phyloP scores from a whole-genome alignment of 371 early-diverging fungal genomes.

The Chytridiales sp. region DNA sequence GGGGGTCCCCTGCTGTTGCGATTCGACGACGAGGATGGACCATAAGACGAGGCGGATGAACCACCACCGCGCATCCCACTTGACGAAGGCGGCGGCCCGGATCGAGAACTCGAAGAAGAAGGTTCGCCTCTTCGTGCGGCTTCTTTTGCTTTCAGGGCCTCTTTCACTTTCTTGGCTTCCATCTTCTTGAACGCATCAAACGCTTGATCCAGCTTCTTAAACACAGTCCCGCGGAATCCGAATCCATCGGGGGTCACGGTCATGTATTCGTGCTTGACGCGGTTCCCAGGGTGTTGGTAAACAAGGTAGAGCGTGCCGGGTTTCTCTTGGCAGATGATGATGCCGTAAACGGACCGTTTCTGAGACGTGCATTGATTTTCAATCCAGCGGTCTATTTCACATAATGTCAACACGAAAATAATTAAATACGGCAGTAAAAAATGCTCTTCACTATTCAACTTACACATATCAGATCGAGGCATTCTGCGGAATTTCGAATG shows the following conservation, averaged over 20 bases:
- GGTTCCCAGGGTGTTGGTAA: conserved; percentile 39
- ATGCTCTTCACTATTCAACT: too few relatives aligned
- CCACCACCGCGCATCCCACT: too few relatives aligned
- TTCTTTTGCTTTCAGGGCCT: conserved; percentile 10
- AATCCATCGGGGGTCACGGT: conserved; percentile 41
- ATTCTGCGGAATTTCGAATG: conserved; percentile 49
- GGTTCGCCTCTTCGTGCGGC: too few relatives aligned
- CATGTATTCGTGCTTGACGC: conserved; percentile 38
- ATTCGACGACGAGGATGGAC: too few relatives aligned
- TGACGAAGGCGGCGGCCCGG: too few relatives aligned
- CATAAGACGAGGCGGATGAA: too few relatives aligned
- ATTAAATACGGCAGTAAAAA: too few relatives aligned
- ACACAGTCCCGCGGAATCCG: conserved; percentile 37
- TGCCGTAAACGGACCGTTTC: conserved; percentile 43
- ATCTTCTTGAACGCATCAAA: conserved; percentile 42
- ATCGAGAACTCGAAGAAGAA: too few relatives aligned
- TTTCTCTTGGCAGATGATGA: conserved; percentile 34
- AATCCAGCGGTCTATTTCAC: conserved; percentile 20
- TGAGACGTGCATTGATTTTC: conserved; percentile 19
- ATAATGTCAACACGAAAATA: too few relatives aligned
- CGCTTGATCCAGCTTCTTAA: conserved; percentile 35
- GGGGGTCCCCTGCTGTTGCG: too few relatives aligned
- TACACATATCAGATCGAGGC: conserved; percentile 45
- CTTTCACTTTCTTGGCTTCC: conserved; percentile 32
- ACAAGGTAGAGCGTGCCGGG: conserved; percentile 47